A percentile compares a stretch with the other conserved stretches of the same genome.
Evolutionary conservation across 805 yeast genomes (phyloP).

Genomic region (Priceomyces melissophilus): DNA sequence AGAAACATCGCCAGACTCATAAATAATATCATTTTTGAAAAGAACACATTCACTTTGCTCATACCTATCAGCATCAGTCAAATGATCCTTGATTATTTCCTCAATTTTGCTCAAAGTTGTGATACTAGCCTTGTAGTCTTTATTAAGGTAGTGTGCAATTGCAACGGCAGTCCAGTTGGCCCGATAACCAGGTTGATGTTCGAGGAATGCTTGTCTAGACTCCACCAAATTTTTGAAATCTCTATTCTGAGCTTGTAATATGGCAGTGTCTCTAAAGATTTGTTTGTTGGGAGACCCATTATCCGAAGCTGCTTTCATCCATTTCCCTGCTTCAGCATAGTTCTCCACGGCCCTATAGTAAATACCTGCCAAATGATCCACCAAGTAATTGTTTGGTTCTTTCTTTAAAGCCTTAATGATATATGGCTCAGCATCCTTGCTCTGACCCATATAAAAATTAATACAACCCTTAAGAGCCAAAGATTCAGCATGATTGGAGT

Average conservation of each 20-base stretch:
- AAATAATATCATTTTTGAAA: slow-evolving; percentile 66
- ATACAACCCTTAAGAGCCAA: slow-evolving; percentile 81
- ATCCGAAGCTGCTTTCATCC: slow-evolving; percentile 70
- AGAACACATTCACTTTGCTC: slow-evolving; percentile 81
- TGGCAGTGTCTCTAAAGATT: slow-evolving; percentile 77
- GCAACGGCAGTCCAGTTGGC: slow-evolving; percentile 91
- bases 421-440: slow-evolving; percentile 59
- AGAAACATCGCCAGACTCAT: slow-evolving; percentile 58
- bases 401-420: slow-evolving; percentile 60
- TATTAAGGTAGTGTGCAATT: slow-evolving; percentile 74
- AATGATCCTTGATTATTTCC: slow-evolving; percentile 63
- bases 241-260: slow-evolving; percentile 75
- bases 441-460: slow-evolving; percentile 53
- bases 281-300: slow-evolving; percentile 76
- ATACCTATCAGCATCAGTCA: slow-evolving; percentile 60
- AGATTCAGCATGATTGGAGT: slow-evolving; percentile 73
- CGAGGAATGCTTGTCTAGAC: slow-evolving; percentile 67
- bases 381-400: slow-evolving; percentile 61
- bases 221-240: slow-evolving; percentile 61
- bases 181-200: slow-evolving; percentile 73
- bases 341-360: slow-evolving; percentile 68
- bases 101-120: slow-evolving; percentile 74
- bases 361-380: slow-evolving; percentile 83
- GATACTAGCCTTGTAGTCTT: slow-evolving; percentile 65
- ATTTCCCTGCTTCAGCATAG: slow-evolving; percentile 73